A percentile compares a stretch with the other conserved stretches of the same genome.
These are phyloP conservation scores for Piedraia hortae DNA, from an alignment of 2,329 filamentous ascomycete genomes.

Conservation along the genomic window DNA sequence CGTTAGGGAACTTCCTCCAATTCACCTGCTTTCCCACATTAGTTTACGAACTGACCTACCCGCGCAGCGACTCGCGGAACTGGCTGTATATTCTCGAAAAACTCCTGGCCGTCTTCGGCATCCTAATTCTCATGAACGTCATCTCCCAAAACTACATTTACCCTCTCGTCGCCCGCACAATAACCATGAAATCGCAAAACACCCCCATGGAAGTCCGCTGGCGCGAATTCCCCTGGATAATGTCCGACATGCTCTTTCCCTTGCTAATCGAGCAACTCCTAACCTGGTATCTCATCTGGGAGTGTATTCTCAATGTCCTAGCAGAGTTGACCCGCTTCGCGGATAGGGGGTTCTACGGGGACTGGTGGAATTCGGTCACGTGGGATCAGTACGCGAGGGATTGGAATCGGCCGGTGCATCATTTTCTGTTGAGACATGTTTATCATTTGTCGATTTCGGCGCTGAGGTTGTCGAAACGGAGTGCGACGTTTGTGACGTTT, in stretches of 20 bases:
- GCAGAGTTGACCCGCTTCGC: conserved; percentile 54
- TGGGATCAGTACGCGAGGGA: conserved; percentile 58
- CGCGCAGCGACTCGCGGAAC: conserved; percentile 38
- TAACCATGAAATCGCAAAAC: conserved; percentile 38
- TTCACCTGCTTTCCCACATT: conserved; percentile 50
- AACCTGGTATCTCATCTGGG: conserved; percentile 60
- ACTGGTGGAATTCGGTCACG: conserved; percentile 25
- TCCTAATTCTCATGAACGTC: conserved; percentile 54
- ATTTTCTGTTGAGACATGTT: conserved; percentile 51
- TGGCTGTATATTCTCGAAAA: conserved; percentile 56
- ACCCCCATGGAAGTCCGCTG: conserved; percentile 33
- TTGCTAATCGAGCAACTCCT: conserved; percentile 56
- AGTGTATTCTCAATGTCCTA: conserved; percentile 37
- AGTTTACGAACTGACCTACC: conserved; percentile 57
- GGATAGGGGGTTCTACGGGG: conserved; percentile 38
- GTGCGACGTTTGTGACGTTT: conserved; percentile 51
- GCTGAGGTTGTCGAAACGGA: conserved; percentile 39
- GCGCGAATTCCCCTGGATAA: conserved; percentile 41
- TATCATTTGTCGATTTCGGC: conserved; percentile 54
- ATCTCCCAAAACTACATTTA: conserved; percentile 53
- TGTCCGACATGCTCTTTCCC: conserved; percentile 50
- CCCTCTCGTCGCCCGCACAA: conserved; percentile 39
- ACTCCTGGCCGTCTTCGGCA: conserved; percentile 37
- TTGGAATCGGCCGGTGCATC: conserved; percentile 60
- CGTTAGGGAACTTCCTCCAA: conserved; percentile 27